Conservation (phyloP, 257 asterid genomes). For the Gentiana straminea region DNA sequence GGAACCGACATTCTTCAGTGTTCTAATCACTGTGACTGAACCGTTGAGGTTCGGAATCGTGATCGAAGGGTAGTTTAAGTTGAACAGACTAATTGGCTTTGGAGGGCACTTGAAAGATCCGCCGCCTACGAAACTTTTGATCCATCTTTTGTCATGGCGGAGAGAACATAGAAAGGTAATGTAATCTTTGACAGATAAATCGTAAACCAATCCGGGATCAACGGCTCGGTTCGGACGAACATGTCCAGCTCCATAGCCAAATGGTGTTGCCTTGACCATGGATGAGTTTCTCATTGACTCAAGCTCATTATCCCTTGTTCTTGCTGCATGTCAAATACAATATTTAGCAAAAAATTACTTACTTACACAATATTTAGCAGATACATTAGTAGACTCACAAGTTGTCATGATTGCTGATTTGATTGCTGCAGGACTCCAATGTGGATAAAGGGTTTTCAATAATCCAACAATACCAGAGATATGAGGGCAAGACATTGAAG, state of each 20-base stretch:
- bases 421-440: constrained; percentile 96
- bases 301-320: constrained; percentile 43
- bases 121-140: constrained; percentile 24
- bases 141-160: constrained; percentile 38
- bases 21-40: constrained; percentile 45
- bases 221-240: constrained; percentile 78
- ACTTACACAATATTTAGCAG: too few relatives aligned
- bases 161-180: constrained; percentile 51
- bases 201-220: constrained; percentile 92
- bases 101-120: constrained; percentile 28
- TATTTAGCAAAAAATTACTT: too few relatives aligned
- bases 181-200: constrained; percentile 41
- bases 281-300: constrained; percentile 50
- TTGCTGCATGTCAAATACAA: constrained; percentile 43
- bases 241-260: constrained; percentile 88
- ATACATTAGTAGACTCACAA: constrained; percentile 20
- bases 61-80: constrained; percentile 83
- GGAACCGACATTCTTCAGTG: constrained; percentile 63
- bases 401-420: constrained; percentile 82
- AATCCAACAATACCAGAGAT: constrained; percentile 82
- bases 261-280: constrained; percentile 49
- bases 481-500: constrained; percentile 98
- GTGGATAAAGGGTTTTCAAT: constrained; percentile 64
- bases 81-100: constrained; percentile 24
- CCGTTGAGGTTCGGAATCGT: constrained; percentile 50